Percentiles rank a stretch among this genome's conserved stretches.
These are phyloP conservation scores for Syzygium oleosum DNA, from an alignment of 345 rosid genomes.

Conservation along the genomic window DNA sequence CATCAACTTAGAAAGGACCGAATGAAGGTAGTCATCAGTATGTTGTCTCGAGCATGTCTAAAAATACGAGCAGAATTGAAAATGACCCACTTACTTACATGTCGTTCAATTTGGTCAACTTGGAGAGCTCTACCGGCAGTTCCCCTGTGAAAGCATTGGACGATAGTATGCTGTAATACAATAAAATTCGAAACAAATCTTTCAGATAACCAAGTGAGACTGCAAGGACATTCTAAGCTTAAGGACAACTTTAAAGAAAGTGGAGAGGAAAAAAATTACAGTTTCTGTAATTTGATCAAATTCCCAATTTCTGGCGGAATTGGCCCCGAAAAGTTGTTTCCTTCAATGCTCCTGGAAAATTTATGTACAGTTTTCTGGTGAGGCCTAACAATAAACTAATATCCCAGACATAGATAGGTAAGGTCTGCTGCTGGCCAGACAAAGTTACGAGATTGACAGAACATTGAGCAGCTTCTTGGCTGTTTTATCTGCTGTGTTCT, in stretches of 20 bases:
- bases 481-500: neutral
- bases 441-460: neutral
- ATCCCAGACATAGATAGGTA: neutral
- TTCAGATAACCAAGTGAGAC: slow-evolving; percentile 1
- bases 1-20: neutral
- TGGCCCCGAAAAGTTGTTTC: slow-evolving; percentile 58
- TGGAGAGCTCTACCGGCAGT: slow-evolving; percentile 40
- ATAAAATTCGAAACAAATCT: neutral
- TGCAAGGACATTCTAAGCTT: neutral
- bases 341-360: slow-evolving; percentile 70
- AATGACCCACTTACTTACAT: slow-evolving; percentile 36
- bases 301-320: slow-evolving; percentile 68
- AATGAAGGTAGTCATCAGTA: neutral
- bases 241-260: neutral
- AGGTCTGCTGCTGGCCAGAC: neutral
- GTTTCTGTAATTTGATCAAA: slow-evolving; percentile 46
- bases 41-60: neutral
- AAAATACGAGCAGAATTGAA: neutral
- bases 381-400: neutral
- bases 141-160: slow-evolving; percentile 70
- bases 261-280: slow-evolving; percentile 28
- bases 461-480: neutral
- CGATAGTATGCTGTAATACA: slow-evolving; percentile 37
- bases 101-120: slow-evolving; percentile 60
- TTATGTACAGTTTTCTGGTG: neutral